These are phyloP conservation scores for Avena eriantha DNA, from an alignment of 176 grass and related monocot genomes.

Conservation along the genomic window DNA sequence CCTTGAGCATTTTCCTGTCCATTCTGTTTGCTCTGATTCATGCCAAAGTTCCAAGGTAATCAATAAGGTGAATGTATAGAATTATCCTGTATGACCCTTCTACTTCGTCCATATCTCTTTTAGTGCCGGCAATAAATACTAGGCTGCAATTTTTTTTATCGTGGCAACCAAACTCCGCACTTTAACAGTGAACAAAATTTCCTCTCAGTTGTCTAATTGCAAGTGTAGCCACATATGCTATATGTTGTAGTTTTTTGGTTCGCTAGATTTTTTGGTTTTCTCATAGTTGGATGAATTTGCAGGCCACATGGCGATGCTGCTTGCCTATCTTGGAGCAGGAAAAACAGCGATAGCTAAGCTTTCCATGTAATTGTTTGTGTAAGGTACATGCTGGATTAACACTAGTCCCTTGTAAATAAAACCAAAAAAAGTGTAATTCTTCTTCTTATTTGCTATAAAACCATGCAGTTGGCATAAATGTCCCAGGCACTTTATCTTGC, in stretches of 20 bases:
- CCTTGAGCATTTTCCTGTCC: slow-evolving; percentile 63
- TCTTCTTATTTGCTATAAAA: neutral
- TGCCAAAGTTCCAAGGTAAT: slow-evolving; percentile 89
- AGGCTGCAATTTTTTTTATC: neutral
- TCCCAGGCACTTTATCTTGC: neutral
- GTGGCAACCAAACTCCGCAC: neutral
- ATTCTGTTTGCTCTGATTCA: slow-evolving; percentile 89
- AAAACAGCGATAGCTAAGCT: slow-evolving; percentile 51
- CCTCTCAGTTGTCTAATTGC: neutral
- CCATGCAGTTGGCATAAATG: neutral
- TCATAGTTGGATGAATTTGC: slow-evolving; percentile 35
- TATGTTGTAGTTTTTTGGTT: neutral
- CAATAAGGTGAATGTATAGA: neutral
- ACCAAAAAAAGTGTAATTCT: neutral
- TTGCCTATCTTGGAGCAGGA: slow-evolving; percentile 58
- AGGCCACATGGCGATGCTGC: slow-evolving; percentile 74
- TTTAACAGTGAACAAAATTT: neutral
- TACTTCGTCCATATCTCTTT: neutral
- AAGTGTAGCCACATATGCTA: neutral
- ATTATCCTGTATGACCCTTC: neutral
- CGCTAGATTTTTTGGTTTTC: neutral
- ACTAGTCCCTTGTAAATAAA: slow-evolving; percentile 12
- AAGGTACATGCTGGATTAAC: neutral
- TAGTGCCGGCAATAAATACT: slow-evolving; percentile 12
- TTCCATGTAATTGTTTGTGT: neutral